Base-by-base conservation (phyloP, 2,329 filamentous ascomycete species). In the Stemphylium vesicarium region DNA sequence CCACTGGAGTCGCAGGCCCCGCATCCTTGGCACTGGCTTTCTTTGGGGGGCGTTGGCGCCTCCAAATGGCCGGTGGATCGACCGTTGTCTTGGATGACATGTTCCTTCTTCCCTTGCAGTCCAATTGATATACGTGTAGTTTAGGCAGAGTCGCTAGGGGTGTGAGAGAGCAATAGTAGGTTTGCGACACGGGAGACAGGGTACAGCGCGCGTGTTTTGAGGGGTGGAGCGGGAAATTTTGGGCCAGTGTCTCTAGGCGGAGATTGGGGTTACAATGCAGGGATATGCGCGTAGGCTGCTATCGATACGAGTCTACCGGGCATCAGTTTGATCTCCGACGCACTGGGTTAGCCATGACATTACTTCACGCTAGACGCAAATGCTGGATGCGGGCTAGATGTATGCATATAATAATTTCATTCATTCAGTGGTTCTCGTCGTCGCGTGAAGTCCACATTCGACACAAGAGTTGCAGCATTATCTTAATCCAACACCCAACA, bases 1-100 rank as follows among this genome's bases (percentile, higher is more conserved):
- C 54, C 9, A 40, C 51, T 22, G 50, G 44, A 32, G 37, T 44
- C 32, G 51, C 11, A 29, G 26, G 26, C 47, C 37, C 50, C 22
- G 50, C 59, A 32, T 64, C 60, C 42, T 65, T 68, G 13, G 50
- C 59, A 32, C 63, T 66, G 24, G 66, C 65, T 50, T 74, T 75
- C 61, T 65, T 74, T 36, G 71, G 69, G 24, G 71, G 69, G 24
- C 69, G 63, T 32, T 70, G 71, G 56, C 71, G 71, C 57, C 74
- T 74, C 59, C 69, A 69, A 9, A 52, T 49, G 11, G 51, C 56
- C 26, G 56, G 39, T 18, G 65, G 51, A 37, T 64, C 60, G 22
- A 56, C 42, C 1, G 57, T 53, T 13, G 56, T 20, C 3, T 51
- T 44, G 50, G 64, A 53, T 39, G 63, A 60, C 55, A 60, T 63